These are phyloP conservation scores for Lactarius sp. DNA, from an alignment of 768 basidiomycete genomes.

Conservation along the genomic window DNA sequence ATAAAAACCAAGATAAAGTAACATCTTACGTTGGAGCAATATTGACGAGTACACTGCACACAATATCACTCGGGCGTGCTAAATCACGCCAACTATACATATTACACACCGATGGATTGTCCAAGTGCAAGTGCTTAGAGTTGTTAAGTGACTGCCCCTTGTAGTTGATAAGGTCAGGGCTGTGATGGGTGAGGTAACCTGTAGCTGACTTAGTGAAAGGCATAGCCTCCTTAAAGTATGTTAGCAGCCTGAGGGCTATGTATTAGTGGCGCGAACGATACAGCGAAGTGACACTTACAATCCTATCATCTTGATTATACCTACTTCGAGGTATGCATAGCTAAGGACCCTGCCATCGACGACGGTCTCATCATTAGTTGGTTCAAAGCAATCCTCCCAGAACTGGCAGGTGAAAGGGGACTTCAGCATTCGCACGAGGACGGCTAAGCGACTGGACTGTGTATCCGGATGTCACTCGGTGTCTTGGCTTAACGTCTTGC, in stretches of 20 bases:
- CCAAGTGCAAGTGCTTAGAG: constrained; percentile 55
- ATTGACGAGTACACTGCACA: constrained; percentile 52
- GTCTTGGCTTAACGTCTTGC: constrained; percentile 49
- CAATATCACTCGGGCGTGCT: constrained; percentile 1
- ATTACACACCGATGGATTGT: constrained; percentile 49
- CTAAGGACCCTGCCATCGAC: constrained; percentile 59
- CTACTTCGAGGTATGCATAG: constrained; percentile 63
- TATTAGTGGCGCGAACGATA: background rate
- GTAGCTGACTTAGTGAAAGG: background rate
- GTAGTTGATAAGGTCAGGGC: constrained; percentile 52
- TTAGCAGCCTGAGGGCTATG: constrained; percentile 40
- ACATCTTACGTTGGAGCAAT: constrained; percentile 58
- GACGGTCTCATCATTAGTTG: constrained; percentile 50
- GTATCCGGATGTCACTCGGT: constrained; percentile 46
- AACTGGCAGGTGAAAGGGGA: constrained; percentile 52
- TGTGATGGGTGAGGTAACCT: constrained; percentile 46
- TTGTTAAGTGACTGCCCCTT: constrained; percentile 47
- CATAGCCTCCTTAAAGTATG: constrained; percentile 42
- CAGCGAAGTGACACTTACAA: constrained; percentile 37
- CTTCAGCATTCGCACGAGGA: constrained; percentile 37
- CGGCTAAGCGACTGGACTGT: constrained; percentile 39
- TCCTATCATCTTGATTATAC: constrained; percentile 53
- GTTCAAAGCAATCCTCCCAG: constrained; percentile 55
- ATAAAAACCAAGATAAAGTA: background rate
- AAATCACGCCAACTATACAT: background rate